These are phyloP conservation scores for Melocanna baccifera DNA, from an alignment of 176 grass and related monocot species.

Conservation along the genomic window DNA sequence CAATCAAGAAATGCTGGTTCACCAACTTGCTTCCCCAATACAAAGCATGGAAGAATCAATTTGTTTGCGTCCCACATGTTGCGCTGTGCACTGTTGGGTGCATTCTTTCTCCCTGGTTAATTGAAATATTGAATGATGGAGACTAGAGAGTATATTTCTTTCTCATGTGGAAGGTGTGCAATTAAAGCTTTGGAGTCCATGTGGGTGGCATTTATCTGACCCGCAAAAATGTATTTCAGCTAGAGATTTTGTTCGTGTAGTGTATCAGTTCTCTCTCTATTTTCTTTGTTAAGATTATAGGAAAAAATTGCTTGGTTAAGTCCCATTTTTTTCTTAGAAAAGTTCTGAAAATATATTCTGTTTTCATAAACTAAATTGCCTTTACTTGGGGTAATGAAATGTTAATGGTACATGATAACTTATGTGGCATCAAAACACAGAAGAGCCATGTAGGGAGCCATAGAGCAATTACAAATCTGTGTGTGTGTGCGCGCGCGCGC, in stretches of 20 bases:
- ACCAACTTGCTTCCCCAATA: background rate
- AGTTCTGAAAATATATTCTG: background rate
- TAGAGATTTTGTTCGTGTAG: background rate
- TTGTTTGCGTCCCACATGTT: background rate
- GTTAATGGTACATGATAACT: background rate
- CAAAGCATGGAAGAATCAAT: slow-evolving; percentile 2
- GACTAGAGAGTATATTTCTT: background rate
- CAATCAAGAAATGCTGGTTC: background rate
- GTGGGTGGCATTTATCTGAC: background rate
- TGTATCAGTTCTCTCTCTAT: background rate
- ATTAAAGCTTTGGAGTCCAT: background rate
- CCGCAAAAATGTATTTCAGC: background rate
- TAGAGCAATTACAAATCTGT: background rate
- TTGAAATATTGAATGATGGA: background rate
- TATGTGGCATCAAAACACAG: background rate
- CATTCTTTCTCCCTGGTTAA: background rate
- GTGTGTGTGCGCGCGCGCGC: too few relatives aligned
- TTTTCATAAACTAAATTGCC: background rate
- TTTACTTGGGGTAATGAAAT: background rate
- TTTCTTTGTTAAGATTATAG: background rate
- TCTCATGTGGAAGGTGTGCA: slow-evolving; percentile 11
- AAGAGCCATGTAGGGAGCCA: background rate
- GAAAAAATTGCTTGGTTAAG: background rate
- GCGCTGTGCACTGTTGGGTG: background rate
- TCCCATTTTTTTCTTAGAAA: background rate